Base-by-base conservation (phyloP, 78 protist species). In the Dictyostelium firmibasis region DNA sequence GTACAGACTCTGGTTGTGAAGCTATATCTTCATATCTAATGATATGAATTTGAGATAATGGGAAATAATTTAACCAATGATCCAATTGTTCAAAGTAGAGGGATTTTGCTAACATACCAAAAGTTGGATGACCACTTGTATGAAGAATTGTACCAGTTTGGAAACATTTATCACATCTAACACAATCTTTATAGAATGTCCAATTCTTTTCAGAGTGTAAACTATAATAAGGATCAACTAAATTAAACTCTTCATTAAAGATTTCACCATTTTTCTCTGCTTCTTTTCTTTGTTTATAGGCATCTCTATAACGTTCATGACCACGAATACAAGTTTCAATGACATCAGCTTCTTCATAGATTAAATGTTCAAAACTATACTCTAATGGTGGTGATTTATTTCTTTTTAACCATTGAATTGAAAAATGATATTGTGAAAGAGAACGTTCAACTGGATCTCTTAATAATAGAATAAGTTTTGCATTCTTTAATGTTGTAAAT, bases 361-460 rank as follows among this genome's bases (percentile, higher is more conserved):
- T 64, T 69, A 89, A 41, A 36, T 36, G 41, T 10, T 89, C 86
- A 67, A 89, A 89, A 2, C 50, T 20, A 10, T 36, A 25, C 16
- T 76, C 29, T 7, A 81, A 23, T 29, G 85, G 81, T 11, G 70
- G 53, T 5, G 67, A 16, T 23, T 57, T 43, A 35, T 89, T 89
- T 18, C 53, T 53, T 9, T 78, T 20, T 35, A 89, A 31, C 94
- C 94, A 89, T 79, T 78, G 29, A 10, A 81, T 8, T 13, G 94
- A 89, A 36, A 89, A 89, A 27, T 81, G 62, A 64, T 81, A 89
- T 70, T 89, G 94, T 20, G 83, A 69, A 0, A 81, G 36, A 0
- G 57, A 57, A 69, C 94, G 94, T 23, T 89, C 94, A 14, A 89
- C 86, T 75, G 94, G 94, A 27, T 89, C 94, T 20, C 94, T 69